Conservation (phyloP, 306 rosid genomes). For the Quercus aquifolioides region DNA sequence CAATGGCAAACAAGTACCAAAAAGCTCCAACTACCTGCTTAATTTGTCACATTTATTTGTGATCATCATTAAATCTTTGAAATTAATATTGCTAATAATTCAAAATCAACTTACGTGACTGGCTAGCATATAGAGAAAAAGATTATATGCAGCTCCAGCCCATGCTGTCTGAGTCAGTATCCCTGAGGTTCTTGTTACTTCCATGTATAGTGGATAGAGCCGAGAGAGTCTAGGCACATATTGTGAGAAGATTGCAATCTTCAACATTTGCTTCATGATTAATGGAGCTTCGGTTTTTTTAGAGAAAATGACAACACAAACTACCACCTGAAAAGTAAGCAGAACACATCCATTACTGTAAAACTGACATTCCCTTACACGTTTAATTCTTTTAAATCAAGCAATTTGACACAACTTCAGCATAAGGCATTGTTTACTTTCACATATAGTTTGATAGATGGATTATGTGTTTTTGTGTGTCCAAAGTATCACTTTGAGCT, state of each 20-base stretch:
- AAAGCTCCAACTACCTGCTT: conserved; percentile 81
- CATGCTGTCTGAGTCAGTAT: conserved; percentile 85
- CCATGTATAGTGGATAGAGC: conserved; percentile 54
- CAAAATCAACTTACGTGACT: conserved; percentile 66
- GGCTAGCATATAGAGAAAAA: conserved; percentile 76
- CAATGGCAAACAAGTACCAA: conserved; percentile 78
- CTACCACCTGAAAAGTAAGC: conserved; percentile 42
- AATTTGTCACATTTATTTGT: conserved; percentile 6
- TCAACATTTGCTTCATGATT: conserved; percentile 45
- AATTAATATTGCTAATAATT: too few species aligned
- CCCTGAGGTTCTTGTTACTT: conserved; percentile 76
- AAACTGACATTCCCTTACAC: conserved; percentile 6
- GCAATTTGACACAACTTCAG: background rate
- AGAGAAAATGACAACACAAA: conserved; percentile 27
- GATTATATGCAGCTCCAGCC: conserved; percentile 90
- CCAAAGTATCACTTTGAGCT: too few species aligned
- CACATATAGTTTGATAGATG: too few species aligned
- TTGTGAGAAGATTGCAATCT: conserved; percentile 39
- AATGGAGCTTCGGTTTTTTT: conserved; percentile 20
- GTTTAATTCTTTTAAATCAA: background rate
- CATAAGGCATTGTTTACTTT: too few species aligned
- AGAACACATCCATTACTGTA: conserved; percentile 12
- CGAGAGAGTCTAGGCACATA: conserved; percentile 66
- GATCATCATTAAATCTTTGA: background rate
- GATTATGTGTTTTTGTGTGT: too few species aligned